Evolutionary conservation across 139 green algal genomes (phyloP), one percentile per base, ranked within the genome.

Genomic region (Zygnema cylindricum): DNA sequence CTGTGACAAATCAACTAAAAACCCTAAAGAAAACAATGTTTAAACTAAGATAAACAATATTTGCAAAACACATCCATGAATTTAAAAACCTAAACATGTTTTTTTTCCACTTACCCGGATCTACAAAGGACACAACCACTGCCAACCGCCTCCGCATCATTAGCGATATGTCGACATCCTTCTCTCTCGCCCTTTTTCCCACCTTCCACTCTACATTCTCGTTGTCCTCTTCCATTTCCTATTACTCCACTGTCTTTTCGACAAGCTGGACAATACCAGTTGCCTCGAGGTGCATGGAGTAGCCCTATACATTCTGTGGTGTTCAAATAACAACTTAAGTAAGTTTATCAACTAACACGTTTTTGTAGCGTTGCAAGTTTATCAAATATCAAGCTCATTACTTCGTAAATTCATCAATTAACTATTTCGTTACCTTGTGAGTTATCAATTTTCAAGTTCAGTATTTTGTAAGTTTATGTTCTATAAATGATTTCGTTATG

Each of bases 71-170:
- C 49, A 25, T 16, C 49, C 49, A 63, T 7, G 49, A 25, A 25
- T 25, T 63, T 7, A 63, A 16, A 7, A 63, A 63, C 49, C 7
- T 7, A 16, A 16, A 63, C 7, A 16, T 25, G 49, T 63, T 63
- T 63, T 63, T 16, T 63, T 16, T 7, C 16, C 16, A 63, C 71
- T 3, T 79, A 85, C 78, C 78, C 78, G 7, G 78, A 85, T 43
- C 93, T 91, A 92, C 96, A 98, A 76, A 98, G 92, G 57, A 96
- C 93, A 90, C 96, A 98, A 69, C 95, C 95, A 57, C 93, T 95
- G 76, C 90, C 84, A 43, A 93, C 35, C 32, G 43, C 86, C 77
- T 95, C 92, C 33, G 91, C 83, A 81, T 92, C 91, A 25, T 76
- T 55, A 41, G 92, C 89, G 57, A 90, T 77, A 43, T 84, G 85